A percentile compares a stretch with the other conserved stretches of the same genome.
These are phyloP conservation scores for Teunomyces lycoperdinae DNA, from an alignment of 805 yeast species.

Conservation along the genomic window DNA sequence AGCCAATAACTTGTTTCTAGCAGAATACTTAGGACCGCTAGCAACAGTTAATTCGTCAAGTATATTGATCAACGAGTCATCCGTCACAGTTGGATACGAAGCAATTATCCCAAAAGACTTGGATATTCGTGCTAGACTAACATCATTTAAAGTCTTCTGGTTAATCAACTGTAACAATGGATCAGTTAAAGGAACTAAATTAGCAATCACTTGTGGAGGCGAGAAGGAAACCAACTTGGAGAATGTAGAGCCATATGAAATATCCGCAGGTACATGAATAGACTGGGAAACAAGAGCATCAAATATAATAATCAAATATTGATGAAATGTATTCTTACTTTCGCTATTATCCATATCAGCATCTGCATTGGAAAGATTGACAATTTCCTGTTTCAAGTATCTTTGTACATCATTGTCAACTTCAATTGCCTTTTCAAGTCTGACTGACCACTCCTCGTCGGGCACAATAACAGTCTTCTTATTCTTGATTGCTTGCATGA, in stretches of 20 bases:
- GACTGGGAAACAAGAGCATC: constrained; percentile 26
- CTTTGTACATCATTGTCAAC: constrained; percentile 51
- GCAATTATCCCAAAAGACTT: constrained; percentile 48
- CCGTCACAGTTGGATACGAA: constrained; percentile 33
- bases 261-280: constrained; percentile 15
- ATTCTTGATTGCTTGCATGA: constrained; percentile 60
- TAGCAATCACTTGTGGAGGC: constrained; percentile 22
- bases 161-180: constrained; percentile 24
- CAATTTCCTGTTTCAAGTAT: constrained; percentile 16
- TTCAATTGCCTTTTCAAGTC: constrained; percentile 68
- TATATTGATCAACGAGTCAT: constrained; percentile 7
- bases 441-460: constrained; percentile 72
- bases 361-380: constrained; percentile 15
- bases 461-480: constrained; percentile 53
- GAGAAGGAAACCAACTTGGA: constrained; percentile 30
- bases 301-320: constrained; percentile 33
- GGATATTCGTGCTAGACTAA: constrained; percentile 33
- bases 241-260: constrained; percentile 33
- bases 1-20: constrained; percentile 26
- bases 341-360: constrained; percentile 3
- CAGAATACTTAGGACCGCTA: constrained; percentile 9
- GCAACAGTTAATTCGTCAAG: constrained; percentile 7
- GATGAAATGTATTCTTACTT: constrained; percentile 10
- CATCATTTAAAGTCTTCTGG: constrained; percentile 19
- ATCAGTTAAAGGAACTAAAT: constrained; percentile 15